Evolutionary conservation across 371 early-diverging fungal species (phyloP).

Genomic region (Apophysomyces variabilis): DNA sequence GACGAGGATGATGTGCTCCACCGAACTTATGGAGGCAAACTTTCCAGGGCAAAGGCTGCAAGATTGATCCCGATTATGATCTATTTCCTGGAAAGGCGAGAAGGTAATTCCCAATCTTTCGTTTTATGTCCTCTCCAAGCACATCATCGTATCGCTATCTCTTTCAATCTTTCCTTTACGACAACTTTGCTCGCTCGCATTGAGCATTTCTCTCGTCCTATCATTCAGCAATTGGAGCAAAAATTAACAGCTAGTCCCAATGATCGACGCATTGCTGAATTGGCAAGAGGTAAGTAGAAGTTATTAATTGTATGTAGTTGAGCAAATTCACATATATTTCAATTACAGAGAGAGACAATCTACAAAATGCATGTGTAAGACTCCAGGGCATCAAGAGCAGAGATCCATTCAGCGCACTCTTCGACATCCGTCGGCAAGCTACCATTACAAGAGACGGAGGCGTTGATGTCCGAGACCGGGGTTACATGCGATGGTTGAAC

Average conservation of each 20-base stretch:
- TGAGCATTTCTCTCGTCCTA: neutral
- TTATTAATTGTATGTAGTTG: neutral
- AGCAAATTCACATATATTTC: neutral
- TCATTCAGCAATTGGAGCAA: neutral
- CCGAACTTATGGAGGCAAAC: too few species aligned
- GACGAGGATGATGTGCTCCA: neutral
- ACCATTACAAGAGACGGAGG: constrained; percentile 9
- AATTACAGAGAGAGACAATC: neutral
- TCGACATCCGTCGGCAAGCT: constrained; percentile 8
- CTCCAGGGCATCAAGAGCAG: neutral
- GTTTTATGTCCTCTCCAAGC: constrained; percentile 3
- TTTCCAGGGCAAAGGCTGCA: too few species aligned
- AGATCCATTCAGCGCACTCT: constrained; percentile 12
- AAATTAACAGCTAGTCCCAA: neutral
- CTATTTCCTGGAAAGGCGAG: too few species aligned
- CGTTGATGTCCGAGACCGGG: neutral
- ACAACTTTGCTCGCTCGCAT: neutral
- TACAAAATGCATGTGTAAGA: constrained; percentile 3
- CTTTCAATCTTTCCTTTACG: neutral
- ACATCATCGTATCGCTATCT: neutral
- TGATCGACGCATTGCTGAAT: neutral
- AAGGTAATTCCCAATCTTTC: neutral
- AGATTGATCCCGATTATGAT: too few species aligned
- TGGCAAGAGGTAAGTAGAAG: neutral
- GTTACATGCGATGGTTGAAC: constrained; percentile 8